phyloP scores from a whole-genome alignment of 2,329 filamentous ascomycete genomes.

The Rhynchosporium secalis region DNA sequence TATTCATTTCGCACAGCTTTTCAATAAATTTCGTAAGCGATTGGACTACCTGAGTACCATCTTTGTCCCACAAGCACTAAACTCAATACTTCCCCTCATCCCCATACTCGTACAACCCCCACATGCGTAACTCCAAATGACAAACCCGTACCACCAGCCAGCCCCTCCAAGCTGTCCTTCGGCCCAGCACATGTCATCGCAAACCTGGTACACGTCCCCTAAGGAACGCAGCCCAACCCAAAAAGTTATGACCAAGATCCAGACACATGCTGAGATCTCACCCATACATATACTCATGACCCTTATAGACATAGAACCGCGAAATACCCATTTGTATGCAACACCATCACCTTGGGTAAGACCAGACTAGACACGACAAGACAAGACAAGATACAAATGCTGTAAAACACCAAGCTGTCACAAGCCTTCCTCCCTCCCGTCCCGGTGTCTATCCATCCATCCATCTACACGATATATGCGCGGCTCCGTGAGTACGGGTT shows the following conservation, averaged over 20 bases:
- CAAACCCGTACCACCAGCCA: conserved; percentile 8
- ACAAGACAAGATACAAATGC: background rate
- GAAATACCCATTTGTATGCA: background rate
- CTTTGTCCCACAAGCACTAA: background rate
- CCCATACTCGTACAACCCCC: conserved; percentile 10
- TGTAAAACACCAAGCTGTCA: background rate
- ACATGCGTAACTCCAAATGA: background rate
- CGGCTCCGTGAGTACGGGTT: background rate
- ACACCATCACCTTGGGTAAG: background rate
- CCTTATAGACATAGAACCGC: too few relatives aligned
- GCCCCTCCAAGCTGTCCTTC: background rate
- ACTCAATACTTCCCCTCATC: background rate
- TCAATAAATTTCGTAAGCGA: background rate
- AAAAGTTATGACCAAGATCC: background rate
- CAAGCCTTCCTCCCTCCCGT: conserved; percentile 3
- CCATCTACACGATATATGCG: too few relatives aligned
- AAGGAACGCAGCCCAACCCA: background rate
- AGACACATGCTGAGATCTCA: conserved; percentile 1
- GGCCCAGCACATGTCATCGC: background rate
- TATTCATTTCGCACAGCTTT: too few relatives aligned
- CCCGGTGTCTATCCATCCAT: background rate
- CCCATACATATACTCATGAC: too few relatives aligned
- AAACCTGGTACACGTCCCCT: too few relatives aligned
- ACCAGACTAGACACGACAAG: background rate
- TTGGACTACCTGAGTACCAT: background rate